Evolutionary conservation across 345 rosid genomes (phyloP), one percentile per base, ranked within the genome.

Genomic region (Toxicodendron radicans): DNA sequence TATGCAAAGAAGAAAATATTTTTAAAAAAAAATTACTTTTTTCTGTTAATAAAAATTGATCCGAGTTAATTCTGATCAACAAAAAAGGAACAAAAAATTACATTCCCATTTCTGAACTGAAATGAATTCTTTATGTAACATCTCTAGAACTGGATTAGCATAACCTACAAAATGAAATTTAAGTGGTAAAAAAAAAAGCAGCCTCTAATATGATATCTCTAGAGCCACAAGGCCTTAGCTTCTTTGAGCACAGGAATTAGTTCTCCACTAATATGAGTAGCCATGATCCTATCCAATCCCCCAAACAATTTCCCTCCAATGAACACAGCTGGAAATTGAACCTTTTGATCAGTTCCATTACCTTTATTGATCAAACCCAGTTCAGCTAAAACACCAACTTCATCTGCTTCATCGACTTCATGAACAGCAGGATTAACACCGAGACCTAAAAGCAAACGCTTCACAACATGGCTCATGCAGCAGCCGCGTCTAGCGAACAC

Each of bases 161-260:
- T 38, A 21, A 35, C 8, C 10, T 20, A 60, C 14, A 7, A 20
- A 43, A 59, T 23, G 16, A 32, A 61, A 43, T 24, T 23, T 5
- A 16, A 66, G 13, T 1, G 2, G 23, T 17, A n/a, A 12, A 20
- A 21, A 67, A 43, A 35, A n/a, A 8, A 51, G 18, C 7, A 4
- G 54, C 54, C 18, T 27, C 11, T 14, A 11, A 5, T 52, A 7
- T 1, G 23, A 24, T 77, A n/a, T n/a, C n/a, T n/a, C 88, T 83
- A 92, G 81, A 95, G 96, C 98, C 99, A 95, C 73, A 95, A 80
- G 58, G 97, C 99, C 1, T 97, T 95, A n/a, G 99, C 98, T 79
- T 92, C 82, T 85, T 90, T 91, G 62, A 95, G 79, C 41, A 84
- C 73, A 51, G 98, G 98, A 48, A 90, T 75, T 80, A 92, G 76